phyloP scores from a whole-genome alignment of 257 asterid genomes.

The Capsicum pubescens region DNA sequence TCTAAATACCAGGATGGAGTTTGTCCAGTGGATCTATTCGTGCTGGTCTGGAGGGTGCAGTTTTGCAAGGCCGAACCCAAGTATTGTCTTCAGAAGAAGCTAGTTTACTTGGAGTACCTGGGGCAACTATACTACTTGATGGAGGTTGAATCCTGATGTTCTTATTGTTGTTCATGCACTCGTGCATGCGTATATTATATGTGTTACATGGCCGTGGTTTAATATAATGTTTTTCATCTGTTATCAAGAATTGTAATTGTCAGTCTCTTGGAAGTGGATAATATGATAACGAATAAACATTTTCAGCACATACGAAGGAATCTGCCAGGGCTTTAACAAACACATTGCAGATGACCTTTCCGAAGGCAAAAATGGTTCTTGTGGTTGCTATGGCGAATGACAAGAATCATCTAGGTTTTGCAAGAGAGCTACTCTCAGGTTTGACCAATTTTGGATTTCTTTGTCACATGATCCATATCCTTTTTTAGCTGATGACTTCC shows the following conservation, averaged over 20 bases:
- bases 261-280: not conserved
- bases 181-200: not conserved
- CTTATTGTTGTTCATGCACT: conserved; percentile 12
- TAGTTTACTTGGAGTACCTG: conserved; percentile 66
- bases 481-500: not conserved
- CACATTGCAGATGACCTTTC: conserved; percentile 57
- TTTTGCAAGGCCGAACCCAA: conserved; percentile 85
- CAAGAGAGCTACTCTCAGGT: conserved; percentile 80
- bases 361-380: conserved; percentile 38
- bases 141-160: conserved; percentile 67
- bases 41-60: conserved; percentile 68
- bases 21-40: conserved; percentile 68
- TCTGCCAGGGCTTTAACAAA: conserved; percentile 80
- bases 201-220: not conserved
- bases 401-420: conserved; percentile 89
- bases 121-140: conserved; percentile 70
- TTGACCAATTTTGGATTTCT: conserved; percentile 32
- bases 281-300: conserved; percentile 21
- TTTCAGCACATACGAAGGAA: conserved; percentile 94
- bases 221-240: not conserved
- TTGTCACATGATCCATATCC: not conserved
- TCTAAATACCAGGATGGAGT: conserved; percentile 46
- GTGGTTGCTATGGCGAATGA: conserved; percentile 95
- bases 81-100: conserved; percentile 71
- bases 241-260: not conserved